Base-by-base conservation (phyloP, 1,284 basidiomycete species). In the Pascua guehoae region DNA sequence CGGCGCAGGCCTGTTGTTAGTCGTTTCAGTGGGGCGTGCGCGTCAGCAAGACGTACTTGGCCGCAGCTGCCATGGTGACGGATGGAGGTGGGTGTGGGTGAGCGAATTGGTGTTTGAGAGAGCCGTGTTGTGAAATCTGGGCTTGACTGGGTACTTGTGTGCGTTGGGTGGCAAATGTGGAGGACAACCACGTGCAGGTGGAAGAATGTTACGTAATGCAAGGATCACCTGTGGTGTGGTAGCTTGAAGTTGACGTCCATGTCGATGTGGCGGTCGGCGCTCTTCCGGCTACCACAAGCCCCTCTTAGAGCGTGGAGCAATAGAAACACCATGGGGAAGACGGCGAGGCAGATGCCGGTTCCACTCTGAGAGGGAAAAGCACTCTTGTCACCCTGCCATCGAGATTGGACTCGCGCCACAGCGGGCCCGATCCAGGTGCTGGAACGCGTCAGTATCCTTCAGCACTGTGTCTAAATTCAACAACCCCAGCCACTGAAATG, bases 1-100 rank as follows among this genome's bases (percentile, higher is more conserved):
- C 15, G 71, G 70, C 5, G 45, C 54, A 16, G 41, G 47, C 16
- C 47, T 47, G 45, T 0, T 1, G 44, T 53, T 4, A 56, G 51
- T 39, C 32, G 9, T 18, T 8, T 18, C 7, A 1, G 12, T 49
- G 48, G 17, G 18, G 42, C 16, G n/a, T 36, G 40, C 10, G 41
- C 9, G 12, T 2, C 17, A 11, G 16, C 10, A 12, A n/a, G 8
- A 44, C 56, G 5, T 18, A 57, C 56, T 50, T 53, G 17, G 49
- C 49, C 14, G 46, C 41, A 42, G 49, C 51, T 16, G 58, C 51
- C 54, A 56, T 56, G 39, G n/a, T 36, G 46, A 45, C 18, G n/a
- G n/a, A 9, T 45, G 24, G 14, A 18, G 54, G 49, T 56, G 51
- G 58, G 39, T 53, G 24, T 32, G 41, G 49, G 48, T 45, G 47